A percentile compares a stretch with the other conserved stretches of the same genome.
These are phyloP conservation scores for Chondrostereum purpureum DNA, from an alignment of 1,284 basidiomycete genomes.

Conservation along the genomic window DNA sequence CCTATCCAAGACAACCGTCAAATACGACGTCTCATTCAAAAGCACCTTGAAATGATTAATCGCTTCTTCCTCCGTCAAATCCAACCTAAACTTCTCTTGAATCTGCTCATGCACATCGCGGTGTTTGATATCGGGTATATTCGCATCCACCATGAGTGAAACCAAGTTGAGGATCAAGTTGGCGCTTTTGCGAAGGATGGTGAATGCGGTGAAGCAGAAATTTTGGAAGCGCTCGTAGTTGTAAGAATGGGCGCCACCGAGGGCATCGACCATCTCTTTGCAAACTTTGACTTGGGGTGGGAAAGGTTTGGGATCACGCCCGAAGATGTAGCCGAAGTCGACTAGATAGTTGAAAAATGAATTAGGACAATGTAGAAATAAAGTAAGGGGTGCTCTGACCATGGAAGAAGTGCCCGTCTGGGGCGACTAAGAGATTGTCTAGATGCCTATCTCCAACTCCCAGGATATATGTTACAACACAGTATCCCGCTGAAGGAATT, in stretches of 20 bases:
- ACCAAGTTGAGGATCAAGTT: slow-evolving; percentile 97
- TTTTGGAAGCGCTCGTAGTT: slow-evolving; percentile 95
- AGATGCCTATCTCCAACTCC: slow-evolving; percentile 97
- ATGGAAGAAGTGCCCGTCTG: slow-evolving; percentile 67
- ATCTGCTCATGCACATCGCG: slow-evolving; percentile 84
- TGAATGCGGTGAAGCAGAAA: slow-evolving; percentile 95
- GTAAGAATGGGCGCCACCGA: slow-evolving; percentile 91
- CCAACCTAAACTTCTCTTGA: slow-evolving; percentile 94
- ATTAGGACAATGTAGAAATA: slow-evolving; percentile 7
- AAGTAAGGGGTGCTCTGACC: slow-evolving; percentile 3
- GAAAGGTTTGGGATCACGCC: slow-evolving; percentile 96
- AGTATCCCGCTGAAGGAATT: slow-evolving; percentile 79
- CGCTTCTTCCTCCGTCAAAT: slow-evolving; percentile 92
- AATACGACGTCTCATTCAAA: slow-evolving; percentile 92
- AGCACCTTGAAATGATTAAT: slow-evolving; percentile 94
- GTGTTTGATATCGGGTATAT: slow-evolving; percentile 95
- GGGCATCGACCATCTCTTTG: slow-evolving; percentile 99
- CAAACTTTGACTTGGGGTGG: slow-evolving; percentile 98
- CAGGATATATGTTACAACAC: slow-evolving; percentile 93
- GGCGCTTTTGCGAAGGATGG: slow-evolving; percentile 92
- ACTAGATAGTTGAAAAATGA: slow-evolving; percentile 42
- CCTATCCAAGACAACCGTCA: slow-evolving; percentile 87
- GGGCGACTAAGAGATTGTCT: slow-evolving; percentile 90
- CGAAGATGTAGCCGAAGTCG: slow-evolving; percentile 98
- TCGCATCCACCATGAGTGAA: slow-evolving; percentile 95